Evolutionary conservation across 192 early-diverging fungal genomes (phyloP).

Genomic region (Entomortierella parvispora): DNA sequence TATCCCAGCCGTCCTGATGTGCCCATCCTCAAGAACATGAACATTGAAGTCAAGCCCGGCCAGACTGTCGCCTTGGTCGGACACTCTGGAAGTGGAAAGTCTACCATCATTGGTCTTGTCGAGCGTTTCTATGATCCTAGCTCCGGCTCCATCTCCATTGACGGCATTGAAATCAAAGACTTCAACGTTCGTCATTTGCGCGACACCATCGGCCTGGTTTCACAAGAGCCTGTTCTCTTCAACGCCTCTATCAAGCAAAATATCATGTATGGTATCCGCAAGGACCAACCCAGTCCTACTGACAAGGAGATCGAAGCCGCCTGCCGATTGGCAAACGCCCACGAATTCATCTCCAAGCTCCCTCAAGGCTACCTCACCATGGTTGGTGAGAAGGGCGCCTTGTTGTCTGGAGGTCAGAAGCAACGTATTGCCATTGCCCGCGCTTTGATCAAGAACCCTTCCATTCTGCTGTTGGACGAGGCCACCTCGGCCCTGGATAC

Average conservation of each 20-base stretch:
- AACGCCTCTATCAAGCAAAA: conserved; percentile 82
- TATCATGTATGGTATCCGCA: conserved; percentile 67
- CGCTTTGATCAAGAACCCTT: conserved; percentile 89
- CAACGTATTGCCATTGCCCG: conserved; percentile 97
- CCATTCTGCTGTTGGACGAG: conserved; percentile 89
- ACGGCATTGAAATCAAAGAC: conserved; percentile 65
- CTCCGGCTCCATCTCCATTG: conserved; percentile 70
- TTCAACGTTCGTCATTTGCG: conserved; percentile 75
- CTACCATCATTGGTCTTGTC: conserved; percentile 75
- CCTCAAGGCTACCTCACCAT: conserved; percentile 89
- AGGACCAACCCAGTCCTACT: conserved; percentile 64
- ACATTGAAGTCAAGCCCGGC: conserved; percentile 75
- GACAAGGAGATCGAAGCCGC: conserved; percentile 78
- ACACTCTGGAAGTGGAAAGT: conserved; percentile 83
- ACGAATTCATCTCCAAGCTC: conserved; percentile 76
- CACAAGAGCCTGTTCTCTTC: conserved; percentile 85
- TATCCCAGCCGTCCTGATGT: conserved; percentile 88
- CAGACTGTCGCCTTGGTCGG: conserved; percentile 92
- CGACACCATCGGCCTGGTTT: conserved; percentile 75
- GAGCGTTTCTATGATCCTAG: conserved; percentile 83
- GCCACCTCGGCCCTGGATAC: conserved; percentile 90
- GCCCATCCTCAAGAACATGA: conserved; percentile 78
- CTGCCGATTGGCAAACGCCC: conserved; percentile 75
- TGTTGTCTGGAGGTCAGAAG: conserved; percentile 90
- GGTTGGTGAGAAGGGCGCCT: conserved; percentile 86